Evolutionary conservation across 2,329 filamentous ascomycete species (phyloP).

Genomic region (Sporothrix pallida): DNA sequence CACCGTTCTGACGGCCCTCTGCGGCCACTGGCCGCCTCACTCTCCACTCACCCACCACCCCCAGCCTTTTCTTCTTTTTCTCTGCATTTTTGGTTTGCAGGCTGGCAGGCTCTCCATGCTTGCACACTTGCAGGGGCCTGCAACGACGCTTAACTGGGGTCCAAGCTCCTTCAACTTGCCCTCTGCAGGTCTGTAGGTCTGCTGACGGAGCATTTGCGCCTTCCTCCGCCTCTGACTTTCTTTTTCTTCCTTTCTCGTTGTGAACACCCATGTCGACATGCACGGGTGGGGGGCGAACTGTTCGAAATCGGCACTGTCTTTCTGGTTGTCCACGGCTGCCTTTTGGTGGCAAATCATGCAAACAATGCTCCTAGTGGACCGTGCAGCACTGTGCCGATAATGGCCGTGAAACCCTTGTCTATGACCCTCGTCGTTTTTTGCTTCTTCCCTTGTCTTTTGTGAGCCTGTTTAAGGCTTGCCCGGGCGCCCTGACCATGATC

Average conservation of each 20-base stretch:
- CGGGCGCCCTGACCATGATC: conserved; percentile 21
- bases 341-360: conserved; percentile 20
- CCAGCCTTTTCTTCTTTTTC: background rate
- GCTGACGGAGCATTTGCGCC: conserved; percentile 23
- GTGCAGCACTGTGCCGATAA: conserved; percentile 31
- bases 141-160: conserved; percentile 24
- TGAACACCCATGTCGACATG: background rate
- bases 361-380: background rate
- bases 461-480: background rate
- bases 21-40: background rate
- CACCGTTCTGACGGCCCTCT: conserved; percentile 16
- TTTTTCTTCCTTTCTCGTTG: background rate
- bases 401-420: background rate
- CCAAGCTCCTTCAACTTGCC: conserved; percentile 12
- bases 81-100: no score
- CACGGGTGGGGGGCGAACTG: conserved; percentile 12
- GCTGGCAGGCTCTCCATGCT: no score
- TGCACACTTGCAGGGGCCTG: background rate
- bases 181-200: background rate
- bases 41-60: background rate
- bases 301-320: conserved; percentile 22
- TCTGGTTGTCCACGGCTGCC: background rate
- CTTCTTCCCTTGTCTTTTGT: background rate
- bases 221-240: background rate
- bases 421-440: background rate